These are phyloP conservation scores for Hyphodiscus sp. DNA, from an alignment of 2,329 filamentous ascomycete species.

Conservation along the genomic window DNA sequence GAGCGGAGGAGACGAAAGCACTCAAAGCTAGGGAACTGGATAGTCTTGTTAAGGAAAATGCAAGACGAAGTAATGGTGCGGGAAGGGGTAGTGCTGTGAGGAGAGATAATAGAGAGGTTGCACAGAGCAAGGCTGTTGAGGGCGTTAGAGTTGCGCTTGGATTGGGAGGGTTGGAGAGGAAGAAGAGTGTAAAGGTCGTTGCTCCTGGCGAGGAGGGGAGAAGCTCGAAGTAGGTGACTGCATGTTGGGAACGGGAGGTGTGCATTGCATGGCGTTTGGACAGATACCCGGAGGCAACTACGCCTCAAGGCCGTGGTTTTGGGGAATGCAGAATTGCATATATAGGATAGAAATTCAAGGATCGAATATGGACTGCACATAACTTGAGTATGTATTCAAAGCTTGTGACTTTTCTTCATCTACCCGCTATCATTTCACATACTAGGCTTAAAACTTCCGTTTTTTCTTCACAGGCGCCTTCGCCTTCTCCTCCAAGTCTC, in stretches of 20 bases:
- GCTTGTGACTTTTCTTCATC: background rate
- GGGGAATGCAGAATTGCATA: background rate
- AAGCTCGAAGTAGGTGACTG: background rate
- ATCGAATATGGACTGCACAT: background rate
- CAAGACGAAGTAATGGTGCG: constrained; percentile 13
- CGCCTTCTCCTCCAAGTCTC: constrained; percentile 28
- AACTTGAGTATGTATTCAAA: background rate
- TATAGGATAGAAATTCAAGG: background rate
- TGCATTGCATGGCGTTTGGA: background rate
- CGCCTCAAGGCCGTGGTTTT: background rate
- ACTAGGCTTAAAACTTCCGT: constrained; percentile 26
- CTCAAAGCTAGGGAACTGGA: constrained; percentile 41
- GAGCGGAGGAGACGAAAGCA: constrained; percentile 31
- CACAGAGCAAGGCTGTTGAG: constrained; percentile 54
- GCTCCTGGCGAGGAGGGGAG: constrained; percentile 24
- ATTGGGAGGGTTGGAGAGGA: constrained; percentile 42
- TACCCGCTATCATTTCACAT: background rate
- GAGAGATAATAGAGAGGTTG: constrained; percentile 48
- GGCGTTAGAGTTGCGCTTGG: constrained; percentile 48
- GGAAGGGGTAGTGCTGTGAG: constrained; percentile 28
- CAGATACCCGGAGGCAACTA: background rate
- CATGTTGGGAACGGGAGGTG: background rate
- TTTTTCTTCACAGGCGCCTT: constrained; percentile 29
- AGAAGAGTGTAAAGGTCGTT: constrained; percentile 60
- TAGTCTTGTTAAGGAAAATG: constrained; percentile 21